Evolutionary conservation across 1,284 basidiomycete species (phyloP), one percentile per base, ranked within the genome.

Genomic region (Ceratobasidium sp.): DNA sequence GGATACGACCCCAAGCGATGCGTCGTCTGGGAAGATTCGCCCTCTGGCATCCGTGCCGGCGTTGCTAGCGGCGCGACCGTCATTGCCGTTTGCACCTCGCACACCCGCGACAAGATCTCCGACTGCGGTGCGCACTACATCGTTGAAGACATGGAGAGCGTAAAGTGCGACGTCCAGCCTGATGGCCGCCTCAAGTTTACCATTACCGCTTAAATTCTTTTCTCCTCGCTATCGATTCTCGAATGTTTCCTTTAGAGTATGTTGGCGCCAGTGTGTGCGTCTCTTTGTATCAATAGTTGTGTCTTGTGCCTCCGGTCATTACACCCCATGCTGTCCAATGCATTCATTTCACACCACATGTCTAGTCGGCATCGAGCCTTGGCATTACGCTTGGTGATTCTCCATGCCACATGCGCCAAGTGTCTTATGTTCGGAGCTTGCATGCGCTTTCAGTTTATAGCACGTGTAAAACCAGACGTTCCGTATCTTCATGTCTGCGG

Each of bases 11-110:
- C 65, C 40, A 68, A 68, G 53, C 65, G 65, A n/a, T 68, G 65
- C 34, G 84, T 91, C 72, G 88, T 92, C 65, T 89, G 91, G 72
- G 90, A 91, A 75, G 89, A 90, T 77, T 90, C 87, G 40, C 89
- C 88, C 0, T 87, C 84, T 22, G 90, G 90, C 43, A 91, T 92
- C 77, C 83, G 83, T 45, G 88, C 90, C 1, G 90, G 88, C 62
- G 86, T 89, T 43, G 88, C 88, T 0, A 85, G 86, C 35, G 90
- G 89, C 45, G 89, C 88, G 15, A 89, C 84, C 8, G 90, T 91
- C 70, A 87, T 92, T 73, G 90, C 90, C 1, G 85, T 92, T 15
- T 91, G 89, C 81, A 91, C 80, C 1, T 80, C 79, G 7, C 80
- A 82, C 71, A 73, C 75, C 32, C 75, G 78, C 29, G 76, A 79